Percentiles rank a stretch among this genome's conserved stretches.
Evolutionary conservation across 768 basidiomycete genomes (phyloP).

Genomic region (Solioccasus polychromus): DNA sequence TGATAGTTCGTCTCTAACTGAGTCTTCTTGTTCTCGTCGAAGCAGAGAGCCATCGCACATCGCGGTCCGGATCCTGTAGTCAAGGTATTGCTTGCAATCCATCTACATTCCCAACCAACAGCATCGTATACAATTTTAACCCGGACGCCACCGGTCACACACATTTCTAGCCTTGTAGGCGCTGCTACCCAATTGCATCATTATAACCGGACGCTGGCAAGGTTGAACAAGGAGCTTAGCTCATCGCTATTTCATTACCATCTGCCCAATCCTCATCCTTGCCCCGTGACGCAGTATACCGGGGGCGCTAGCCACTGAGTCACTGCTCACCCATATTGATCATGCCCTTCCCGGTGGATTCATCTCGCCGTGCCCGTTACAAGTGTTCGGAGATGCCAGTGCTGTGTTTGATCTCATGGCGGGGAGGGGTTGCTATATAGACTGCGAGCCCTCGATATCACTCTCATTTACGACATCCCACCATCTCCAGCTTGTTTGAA

Average conservation of each 20-base stretch:
- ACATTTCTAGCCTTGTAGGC: slow-evolving; percentile 3
- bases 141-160: slow-evolving; percentile 13
- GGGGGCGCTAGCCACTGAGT: too few relatives aligned
- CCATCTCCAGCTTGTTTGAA: neutral
- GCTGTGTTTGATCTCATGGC: slow-evolving; percentile 20
- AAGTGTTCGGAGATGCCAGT: neutral
- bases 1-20: too few relatives aligned
- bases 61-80: slow-evolving; percentile 19
- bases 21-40: too few relatives aligned
- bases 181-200: slow-evolving; percentile 6
- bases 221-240: too few relatives aligned
- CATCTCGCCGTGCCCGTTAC: slow-evolving; percentile 2
- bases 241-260: too few relatives aligned
- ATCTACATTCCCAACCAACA: slow-evolving; percentile 2
- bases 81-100: slow-evolving; percentile 17
- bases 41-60: too few relatives aligned
- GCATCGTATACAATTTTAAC: neutral
- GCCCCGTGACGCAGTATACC: too few relatives aligned
- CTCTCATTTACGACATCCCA: slow-evolving; percentile 2
- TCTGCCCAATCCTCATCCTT: too few relatives aligned
- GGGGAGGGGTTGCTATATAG: slow-evolving; percentile 19
- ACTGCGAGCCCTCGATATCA: slow-evolving; percentile 1
- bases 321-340: neutral
- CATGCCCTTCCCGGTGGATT: neutral
- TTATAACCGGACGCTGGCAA: neutral